These are phyloP conservation scores for Neopestalotiopsis sp. DNA, from an alignment of 2,329 filamentous ascomycete species.

Conservation along the genomic window DNA sequence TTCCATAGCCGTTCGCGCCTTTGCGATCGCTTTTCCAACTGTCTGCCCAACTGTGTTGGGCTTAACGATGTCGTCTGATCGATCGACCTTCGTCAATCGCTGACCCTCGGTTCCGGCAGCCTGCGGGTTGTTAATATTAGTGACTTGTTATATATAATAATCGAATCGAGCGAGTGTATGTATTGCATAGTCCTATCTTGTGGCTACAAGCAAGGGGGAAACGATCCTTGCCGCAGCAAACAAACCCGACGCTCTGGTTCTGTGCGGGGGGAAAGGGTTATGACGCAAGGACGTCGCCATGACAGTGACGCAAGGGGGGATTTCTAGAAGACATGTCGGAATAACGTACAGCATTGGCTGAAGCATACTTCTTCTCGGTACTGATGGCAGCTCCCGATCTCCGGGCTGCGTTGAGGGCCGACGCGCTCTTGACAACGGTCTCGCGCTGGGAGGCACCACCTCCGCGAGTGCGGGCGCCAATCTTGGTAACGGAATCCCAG, in stretches of 20 bases:
- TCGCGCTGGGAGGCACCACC: constrained; percentile 73
- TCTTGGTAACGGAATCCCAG: constrained; percentile 90
- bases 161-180: no score
- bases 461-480: constrained; percentile 82
- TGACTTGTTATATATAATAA: neutral
- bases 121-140: neutral
- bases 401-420: constrained; percentile 86
- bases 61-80: constrained; percentile 95
- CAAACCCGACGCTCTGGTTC: no score
- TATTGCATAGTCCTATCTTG: neutral
- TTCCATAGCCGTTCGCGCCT: no score
- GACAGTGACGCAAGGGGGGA: neutral
- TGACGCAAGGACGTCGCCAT: neutral
- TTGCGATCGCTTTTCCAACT: no score
- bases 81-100: constrained; percentile 96
- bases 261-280: neutral
- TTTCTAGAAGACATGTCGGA: neutral
- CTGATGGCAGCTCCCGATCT: constrained; percentile 75
- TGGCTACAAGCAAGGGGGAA: neutral
- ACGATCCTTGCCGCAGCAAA: no score
- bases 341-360: constrained; percentile 76
- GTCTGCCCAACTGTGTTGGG: no score
- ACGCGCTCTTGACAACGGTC: constrained; percentile 85
- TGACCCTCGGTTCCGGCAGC: constrained; percentile 76
- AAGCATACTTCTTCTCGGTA: constrained; percentile 90